Evolutionary conservation across 805 yeast genomes (phyloP), one percentile per base, ranked within the genome.

Genomic region (Saturnispora silvae): DNA sequence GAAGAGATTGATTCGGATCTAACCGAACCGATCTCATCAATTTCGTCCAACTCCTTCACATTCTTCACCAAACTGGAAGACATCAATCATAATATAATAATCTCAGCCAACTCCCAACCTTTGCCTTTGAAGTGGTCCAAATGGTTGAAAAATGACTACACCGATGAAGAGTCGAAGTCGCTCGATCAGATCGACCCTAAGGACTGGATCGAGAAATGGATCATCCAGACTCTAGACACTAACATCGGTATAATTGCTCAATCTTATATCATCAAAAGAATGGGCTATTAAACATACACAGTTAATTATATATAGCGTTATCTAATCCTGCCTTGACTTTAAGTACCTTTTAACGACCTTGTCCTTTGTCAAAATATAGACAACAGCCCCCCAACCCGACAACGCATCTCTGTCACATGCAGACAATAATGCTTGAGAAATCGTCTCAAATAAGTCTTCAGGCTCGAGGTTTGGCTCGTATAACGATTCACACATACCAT

Each of bases 301-400:
- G 6, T 25, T 27, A 20, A 28, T 7, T 15, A 26, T 20, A 26
- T 14, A 33, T 20, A 20, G 10, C 11, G 13, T 17, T 20, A 27
- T 14, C 60, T 70, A 92, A 71, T 92, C 99, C 67, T 89, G 97
- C 61, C 98, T 81, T 40, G 96, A 85, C 66, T 80, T 87, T 62
- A 92, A 73, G 51, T 81, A 75, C 54, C 94, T 76, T 65, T 80
- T 86, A 38, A 77, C 72, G 40, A 92, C 94, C 60, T 84, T 82
- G 56, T 89, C 97, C 63, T 86, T 86, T 33, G 94, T 83, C 36
- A 92, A 75, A 38, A 92, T 66, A 61, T 89, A 89, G 18, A 92
- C 97, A 14, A 84, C 81, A 7, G 95, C 96, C 53, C 98, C 98
- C 96, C 96, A 92, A 47, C 99, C 99, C 22, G 94, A 79, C 41